phyloP scores from a whole-genome alignment of 345 rosid species.

The Rhizophora apiculata region DNA sequence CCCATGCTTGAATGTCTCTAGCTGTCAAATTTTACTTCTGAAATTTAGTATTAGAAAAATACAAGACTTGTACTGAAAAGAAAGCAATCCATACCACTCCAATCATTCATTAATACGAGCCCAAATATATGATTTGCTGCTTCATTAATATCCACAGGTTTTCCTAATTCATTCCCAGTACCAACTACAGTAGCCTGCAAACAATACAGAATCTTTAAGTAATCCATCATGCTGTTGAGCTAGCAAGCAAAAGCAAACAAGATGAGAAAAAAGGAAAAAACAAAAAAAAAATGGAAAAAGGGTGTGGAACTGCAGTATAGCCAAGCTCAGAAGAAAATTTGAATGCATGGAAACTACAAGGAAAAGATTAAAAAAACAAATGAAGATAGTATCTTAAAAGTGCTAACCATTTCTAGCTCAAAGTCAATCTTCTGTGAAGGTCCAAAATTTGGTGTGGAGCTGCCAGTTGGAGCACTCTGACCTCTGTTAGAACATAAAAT shows the following conservation, averaged over 20 bases:
- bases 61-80: slow-evolving; percentile 3
- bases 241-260: not conserved
- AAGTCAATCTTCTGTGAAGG: slow-evolving; percentile 88
- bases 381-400: slow-evolving; percentile 2
- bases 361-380: slow-evolving; percentile 35
- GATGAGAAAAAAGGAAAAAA: not conserved
- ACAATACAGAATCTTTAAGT: not conserved
- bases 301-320: not conserved
- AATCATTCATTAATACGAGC: slow-evolving; percentile 84
- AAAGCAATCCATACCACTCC: slow-evolving; percentile 67
- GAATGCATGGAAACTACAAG: no score
- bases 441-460: slow-evolving; percentile 77
- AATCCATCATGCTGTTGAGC: slow-evolving; percentile 13
- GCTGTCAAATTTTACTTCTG: slow-evolving; percentile 47
- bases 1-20: slow-evolving; percentile 99
- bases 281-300: not conserved
- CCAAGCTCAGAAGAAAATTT: not conserved
- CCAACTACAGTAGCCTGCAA: slow-evolving; percentile 91
- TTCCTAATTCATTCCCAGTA: slow-evolving; percentile 86
- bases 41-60: slow-evolving; percentile 14
- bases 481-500: slow-evolving; percentile 52
- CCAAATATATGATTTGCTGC: slow-evolving; percentile 94
- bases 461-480: slow-evolving; percentile 73
- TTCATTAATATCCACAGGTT: slow-evolving; percentile 69
- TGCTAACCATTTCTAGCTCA: slow-evolving; percentile 93